phyloP scores from a whole-genome alignment of 371 early-diverging fungal species.

The Circinella umbellata region DNA sequence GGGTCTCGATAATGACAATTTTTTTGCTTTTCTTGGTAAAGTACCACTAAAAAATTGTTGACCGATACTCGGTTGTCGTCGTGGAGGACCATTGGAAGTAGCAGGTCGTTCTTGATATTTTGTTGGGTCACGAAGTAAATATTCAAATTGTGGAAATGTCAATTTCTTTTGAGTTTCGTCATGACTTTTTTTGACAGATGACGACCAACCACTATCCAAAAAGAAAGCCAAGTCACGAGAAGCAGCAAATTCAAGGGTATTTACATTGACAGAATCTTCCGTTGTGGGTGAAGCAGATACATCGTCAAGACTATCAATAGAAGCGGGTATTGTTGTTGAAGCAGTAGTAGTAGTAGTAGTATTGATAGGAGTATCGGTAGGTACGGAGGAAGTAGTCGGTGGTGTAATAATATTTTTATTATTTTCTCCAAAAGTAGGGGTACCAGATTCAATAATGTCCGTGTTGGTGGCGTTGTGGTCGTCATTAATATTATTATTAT shows the following conservation, averaged over 20 bases:
- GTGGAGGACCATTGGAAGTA: background rate
- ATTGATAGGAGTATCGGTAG: background rate
- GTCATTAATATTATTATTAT: background rate
- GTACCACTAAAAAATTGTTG: background rate
- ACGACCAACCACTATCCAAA: background rate
- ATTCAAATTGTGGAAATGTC: constrained; percentile 8
- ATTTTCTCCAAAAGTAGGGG: background rate
- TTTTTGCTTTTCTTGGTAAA: background rate
- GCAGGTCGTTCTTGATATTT: background rate
- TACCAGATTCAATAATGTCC: no score
- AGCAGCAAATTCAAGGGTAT: constrained; percentile 2
- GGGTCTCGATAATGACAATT: background rate
- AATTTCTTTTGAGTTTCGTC: background rate
- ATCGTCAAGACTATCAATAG: background rate
- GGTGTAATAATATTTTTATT: background rate
- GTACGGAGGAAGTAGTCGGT: no score
- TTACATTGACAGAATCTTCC: background rate
- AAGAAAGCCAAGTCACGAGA: constrained; percentile 4
- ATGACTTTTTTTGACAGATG: constrained; percentile 4
- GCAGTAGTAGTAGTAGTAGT: background rate
- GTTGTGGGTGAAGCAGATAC: background rate
- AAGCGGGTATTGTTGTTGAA: background rate
- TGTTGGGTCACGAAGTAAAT: background rate
- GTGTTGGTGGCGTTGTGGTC: background rate
- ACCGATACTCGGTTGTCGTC: background rate